Conservation (phyloP, 176 grass and related monocot genomes). For the Raddia guianensis region DNA sequence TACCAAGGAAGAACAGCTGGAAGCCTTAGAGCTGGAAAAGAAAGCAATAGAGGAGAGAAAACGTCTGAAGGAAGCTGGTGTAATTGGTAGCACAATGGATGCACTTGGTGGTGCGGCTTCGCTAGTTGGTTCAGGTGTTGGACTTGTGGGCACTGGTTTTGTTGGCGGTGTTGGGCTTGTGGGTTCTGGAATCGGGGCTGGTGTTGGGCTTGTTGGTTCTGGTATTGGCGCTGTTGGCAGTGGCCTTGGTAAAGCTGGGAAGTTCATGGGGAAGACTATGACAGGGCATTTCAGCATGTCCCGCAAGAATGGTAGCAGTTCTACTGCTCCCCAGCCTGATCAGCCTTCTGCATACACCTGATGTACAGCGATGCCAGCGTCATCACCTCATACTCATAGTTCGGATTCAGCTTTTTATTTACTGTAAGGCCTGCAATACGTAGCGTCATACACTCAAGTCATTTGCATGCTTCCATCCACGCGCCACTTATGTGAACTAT, state of each 20-base stretch:
- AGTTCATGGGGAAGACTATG: constrained; percentile 81
- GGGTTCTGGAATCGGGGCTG: constrained; percentile 60
- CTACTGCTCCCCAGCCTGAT: constrained; percentile 42
- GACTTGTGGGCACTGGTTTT: constrained; percentile 73
- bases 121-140: constrained; percentile 80
- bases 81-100: constrained; percentile 97
- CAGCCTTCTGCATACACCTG: constrained; percentile 38
- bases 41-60: constrained; percentile 76
- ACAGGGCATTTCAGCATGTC: constrained; percentile 68
- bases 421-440: neutral
- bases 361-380: constrained; percentile 32
- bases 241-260: constrained; percentile 83
- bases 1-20: constrained; percentile 79
- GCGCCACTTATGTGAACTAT: constrained; percentile 13
- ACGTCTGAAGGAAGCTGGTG: constrained; percentile 76
- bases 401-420: neutral
- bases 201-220: constrained; percentile 63
- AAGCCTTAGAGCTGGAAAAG: constrained; percentile 72
- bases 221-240: constrained; percentile 79
- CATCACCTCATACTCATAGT: neutral
- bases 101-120: constrained; percentile 81
- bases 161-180: constrained; percentile 61
- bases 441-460: constrained; percentile 19
- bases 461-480: neutral
- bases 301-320: constrained; percentile 73